Conservation (phyloP, 2,329 filamentous ascomycete genomes). For the Sporothrix globosa region DNA sequence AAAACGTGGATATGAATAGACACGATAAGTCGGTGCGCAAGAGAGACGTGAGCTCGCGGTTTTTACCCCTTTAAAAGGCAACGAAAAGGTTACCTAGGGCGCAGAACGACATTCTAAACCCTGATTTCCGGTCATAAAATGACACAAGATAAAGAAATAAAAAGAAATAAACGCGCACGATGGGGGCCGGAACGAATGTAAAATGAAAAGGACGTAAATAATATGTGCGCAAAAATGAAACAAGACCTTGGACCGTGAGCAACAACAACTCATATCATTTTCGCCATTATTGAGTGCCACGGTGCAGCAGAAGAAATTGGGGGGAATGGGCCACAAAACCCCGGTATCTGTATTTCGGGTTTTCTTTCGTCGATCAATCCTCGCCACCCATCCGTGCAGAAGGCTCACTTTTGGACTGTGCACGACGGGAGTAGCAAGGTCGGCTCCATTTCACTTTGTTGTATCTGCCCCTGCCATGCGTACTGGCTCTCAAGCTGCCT, state of each 20-base stretch:
- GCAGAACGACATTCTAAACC: slow-evolving; percentile 5
- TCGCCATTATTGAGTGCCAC: too few relatives aligned
- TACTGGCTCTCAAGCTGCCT: slow-evolving; percentile 12
- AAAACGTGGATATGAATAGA: neutral
- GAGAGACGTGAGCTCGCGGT: slow-evolving; percentile 20
- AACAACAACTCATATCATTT: neutral
- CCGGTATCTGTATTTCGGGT: neutral
- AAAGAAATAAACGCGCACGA: neutral
- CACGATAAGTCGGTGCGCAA: neutral
- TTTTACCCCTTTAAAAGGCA: neutral
- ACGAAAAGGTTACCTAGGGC: neutral
- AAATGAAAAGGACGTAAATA: neutral
- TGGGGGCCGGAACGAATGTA: neutral
- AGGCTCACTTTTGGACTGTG: slow-evolving; percentile 53
- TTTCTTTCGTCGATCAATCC: neutral
- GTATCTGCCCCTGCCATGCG: slow-evolving; percentile 28
- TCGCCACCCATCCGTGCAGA: slow-evolving; percentile 20
- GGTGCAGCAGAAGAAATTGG: neutral
- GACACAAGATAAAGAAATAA: neutral
- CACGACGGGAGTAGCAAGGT: slow-evolving; percentile 49
- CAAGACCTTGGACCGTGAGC: neutral
- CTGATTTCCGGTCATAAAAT: neutral
- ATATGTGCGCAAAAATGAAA: neutral
- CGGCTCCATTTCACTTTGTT: slow-evolving; percentile 34
- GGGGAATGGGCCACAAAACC: neutral